A percentile compares a stretch with the other conserved stretches of the same genome.
Evolutionary conservation across 495 filamentous ascomycete species (phyloP).

Genomic region (Aspergillus affinis): DNA sequence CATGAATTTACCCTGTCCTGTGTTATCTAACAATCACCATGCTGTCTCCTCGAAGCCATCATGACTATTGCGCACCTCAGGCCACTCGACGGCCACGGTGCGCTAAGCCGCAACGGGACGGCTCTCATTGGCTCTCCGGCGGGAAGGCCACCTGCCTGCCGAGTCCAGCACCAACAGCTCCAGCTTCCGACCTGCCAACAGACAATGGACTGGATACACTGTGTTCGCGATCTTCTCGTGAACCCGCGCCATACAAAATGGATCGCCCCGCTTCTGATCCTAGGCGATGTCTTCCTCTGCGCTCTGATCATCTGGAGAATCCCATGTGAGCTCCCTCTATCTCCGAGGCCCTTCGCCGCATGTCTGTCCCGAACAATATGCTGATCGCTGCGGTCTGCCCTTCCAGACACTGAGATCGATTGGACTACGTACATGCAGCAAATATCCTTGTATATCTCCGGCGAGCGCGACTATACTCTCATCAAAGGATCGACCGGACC

Average conservation of each 20-base stretch:
- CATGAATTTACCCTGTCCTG: background rate
- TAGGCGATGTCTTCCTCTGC: conserved; percentile 73
- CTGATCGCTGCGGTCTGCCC: conserved; percentile 14
- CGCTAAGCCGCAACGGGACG: conserved; percentile 26
- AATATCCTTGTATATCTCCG: conserved; percentile 70
- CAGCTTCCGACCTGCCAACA: conserved; percentile 12
- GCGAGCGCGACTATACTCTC: conserved; percentile 83
- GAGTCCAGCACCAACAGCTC: background rate
- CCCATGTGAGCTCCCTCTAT: conserved; percentile 62
- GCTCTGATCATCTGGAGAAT: conserved; percentile 77
- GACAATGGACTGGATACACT: conserved; percentile 21
- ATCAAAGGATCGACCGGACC: conserved; percentile 90
- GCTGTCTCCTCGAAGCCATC: background rate
- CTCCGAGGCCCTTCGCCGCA: background rate
- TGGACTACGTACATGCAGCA: conserved; percentile 98
- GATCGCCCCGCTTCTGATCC: conserved; percentile 65
- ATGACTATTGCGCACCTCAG: background rate
- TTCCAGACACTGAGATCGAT: conserved; percentile 93
- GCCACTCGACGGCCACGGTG: background rate
- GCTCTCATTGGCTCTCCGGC: conserved; percentile 17
- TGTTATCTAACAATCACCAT: background rate
- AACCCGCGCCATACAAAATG: conserved; percentile 60
- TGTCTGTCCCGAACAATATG: background rate
- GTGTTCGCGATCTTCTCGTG: conserved; percentile 19
- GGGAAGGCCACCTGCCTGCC: conserved; percentile 15